These are phyloP conservation scores for Candida alai DNA, from an alignment of 805 yeast genomes.

Conservation along the genomic window DNA sequence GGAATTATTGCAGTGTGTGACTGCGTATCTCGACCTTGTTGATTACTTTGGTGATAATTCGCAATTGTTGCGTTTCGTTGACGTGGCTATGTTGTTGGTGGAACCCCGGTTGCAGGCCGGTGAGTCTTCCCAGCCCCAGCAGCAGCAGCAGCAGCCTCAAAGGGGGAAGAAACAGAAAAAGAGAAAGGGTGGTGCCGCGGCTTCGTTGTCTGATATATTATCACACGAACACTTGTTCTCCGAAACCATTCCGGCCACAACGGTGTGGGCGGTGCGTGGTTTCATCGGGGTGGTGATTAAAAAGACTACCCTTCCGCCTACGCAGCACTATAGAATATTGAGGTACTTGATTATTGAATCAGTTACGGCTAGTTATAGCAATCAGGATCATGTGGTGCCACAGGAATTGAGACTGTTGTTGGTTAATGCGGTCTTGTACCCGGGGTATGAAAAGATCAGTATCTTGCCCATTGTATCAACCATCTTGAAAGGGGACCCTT, in stretches of 20 bases:
- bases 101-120: slow-evolving; percentile 29
- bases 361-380: slow-evolving; percentile 22
- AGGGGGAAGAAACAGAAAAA: slow-evolving; percentile 35
- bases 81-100: slow-evolving; percentile 44
- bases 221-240: slow-evolving; percentile 61
- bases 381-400: slow-evolving; percentile 22
- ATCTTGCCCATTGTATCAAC: slow-evolving; percentile 67
- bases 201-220: slow-evolving; percentile 62
- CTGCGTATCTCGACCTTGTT: slow-evolving; percentile 29
- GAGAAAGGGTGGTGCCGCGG: slow-evolving; percentile 38
- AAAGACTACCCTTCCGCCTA: slow-evolving; percentile 48
- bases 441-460: slow-evolving; percentile 61
- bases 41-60: slow-evolving; percentile 47
- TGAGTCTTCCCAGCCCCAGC: slow-evolving; percentile 4
- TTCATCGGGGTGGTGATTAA: slow-evolving; percentile 51
- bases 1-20: slow-evolving; percentile 28
- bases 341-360: slow-evolving; percentile 34
- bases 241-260: slow-evolving; percentile 34
- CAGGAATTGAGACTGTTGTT: slow-evolving; percentile 36
- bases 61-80: slow-evolving; percentile 52
- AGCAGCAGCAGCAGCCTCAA: slow-evolving; percentile 2
- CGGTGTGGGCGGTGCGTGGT: slow-evolving; percentile 30
- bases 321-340: slow-evolving; percentile 57
- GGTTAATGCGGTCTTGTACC: slow-evolving; percentile 58
- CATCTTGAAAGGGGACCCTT: slow-evolving; percentile 46